Evolutionary conservation across 2,329 filamentous ascomycete species (phyloP).

Genomic region (Epichloe sp.): DNA sequence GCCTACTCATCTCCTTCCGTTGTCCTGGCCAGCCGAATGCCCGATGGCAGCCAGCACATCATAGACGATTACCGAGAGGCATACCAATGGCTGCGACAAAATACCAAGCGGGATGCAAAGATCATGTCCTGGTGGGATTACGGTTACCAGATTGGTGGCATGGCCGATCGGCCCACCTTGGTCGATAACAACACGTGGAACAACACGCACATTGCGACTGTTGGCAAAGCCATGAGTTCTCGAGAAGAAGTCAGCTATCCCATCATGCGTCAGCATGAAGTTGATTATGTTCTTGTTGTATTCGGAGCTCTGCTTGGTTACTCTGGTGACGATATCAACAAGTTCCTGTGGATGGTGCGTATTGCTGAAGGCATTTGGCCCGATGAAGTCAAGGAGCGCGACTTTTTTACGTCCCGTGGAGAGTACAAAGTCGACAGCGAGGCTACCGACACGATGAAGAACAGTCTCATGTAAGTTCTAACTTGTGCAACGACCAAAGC

Average conservation of each 20-base stretch:
- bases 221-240: conserved; percentile 97
- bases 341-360: conserved; percentile 99
- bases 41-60: conserved; percentile 93
- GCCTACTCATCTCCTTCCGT: conserved; percentile 98
- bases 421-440: conserved; percentile 92
- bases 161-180: conserved; percentile 92
- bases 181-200: conserved; percentile 99
- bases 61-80: conserved; percentile 99
- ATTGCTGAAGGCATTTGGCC: conserved; percentile 99
- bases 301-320: conserved; percentile 94
- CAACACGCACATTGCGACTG: conserved; percentile 98
- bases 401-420: conserved; percentile 86
- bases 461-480: conserved; percentile 83
- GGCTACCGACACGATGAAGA: conserved; percentile 94
- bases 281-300: conserved; percentile 96
- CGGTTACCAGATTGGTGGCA: conserved; percentile 97
- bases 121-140: conserved; percentile 99
- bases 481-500: neutral
- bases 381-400: conserved; percentile 94
- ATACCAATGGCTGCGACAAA: conserved; percentile 98
- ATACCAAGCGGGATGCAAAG: conserved; percentile 89
- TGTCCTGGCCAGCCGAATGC: conserved; percentile 80
- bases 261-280: conserved; percentile 96
- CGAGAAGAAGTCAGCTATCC: conserved; percentile 96
- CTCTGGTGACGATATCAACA: conserved; percentile 98